phyloP scores from a whole-genome alignment of 495 filamentous ascomycete species.

The Neurospora discreta region DNA sequence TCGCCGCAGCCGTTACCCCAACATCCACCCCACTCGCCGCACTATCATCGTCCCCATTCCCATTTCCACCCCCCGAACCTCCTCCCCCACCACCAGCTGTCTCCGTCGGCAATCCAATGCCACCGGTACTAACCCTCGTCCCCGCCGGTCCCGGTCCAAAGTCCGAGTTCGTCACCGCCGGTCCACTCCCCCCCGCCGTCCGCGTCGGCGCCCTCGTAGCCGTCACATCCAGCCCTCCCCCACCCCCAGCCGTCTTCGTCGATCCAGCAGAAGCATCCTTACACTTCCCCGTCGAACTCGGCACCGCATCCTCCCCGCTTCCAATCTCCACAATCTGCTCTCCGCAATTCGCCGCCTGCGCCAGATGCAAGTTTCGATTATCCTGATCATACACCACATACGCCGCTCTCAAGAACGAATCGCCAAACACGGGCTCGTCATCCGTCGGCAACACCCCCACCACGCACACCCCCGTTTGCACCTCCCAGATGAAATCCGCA shows the following conservation, averaged over 20 bases:
- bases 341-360: slow-evolving; percentile 26
- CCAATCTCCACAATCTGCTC: slow-evolving; percentile 16
- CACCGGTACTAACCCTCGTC: background rate
- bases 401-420: slow-evolving; percentile 22
- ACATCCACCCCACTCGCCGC: background rate
- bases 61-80: background rate
- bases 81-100: background rate
- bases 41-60: background rate
- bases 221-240: slow-evolving; percentile 3
- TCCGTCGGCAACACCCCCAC: slow-evolving; percentile 15
- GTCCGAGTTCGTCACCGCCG: background rate
- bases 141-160: slow-evolving; percentile 11
- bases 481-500: slow-evolving; percentile 47
- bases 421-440: slow-evolving; percentile 18
- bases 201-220: slow-evolving; percentile 1
- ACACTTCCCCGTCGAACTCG: slow-evolving; percentile 5
- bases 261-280: slow-evolving; percentile 1
- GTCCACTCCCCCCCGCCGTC: slow-evolving; percentile 2
- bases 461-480: slow-evolving; percentile 19
- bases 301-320: slow-evolving; percentile 6
- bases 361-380: slow-evolving; percentile 22
- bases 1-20: background rate
- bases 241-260: background rate
- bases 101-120: background rate
- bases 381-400: slow-evolving; percentile 28